phyloP scores from a whole-genome alignment of 2,329 filamentous ascomycete species.

The Arthrobotrys entomopaga region DNA sequence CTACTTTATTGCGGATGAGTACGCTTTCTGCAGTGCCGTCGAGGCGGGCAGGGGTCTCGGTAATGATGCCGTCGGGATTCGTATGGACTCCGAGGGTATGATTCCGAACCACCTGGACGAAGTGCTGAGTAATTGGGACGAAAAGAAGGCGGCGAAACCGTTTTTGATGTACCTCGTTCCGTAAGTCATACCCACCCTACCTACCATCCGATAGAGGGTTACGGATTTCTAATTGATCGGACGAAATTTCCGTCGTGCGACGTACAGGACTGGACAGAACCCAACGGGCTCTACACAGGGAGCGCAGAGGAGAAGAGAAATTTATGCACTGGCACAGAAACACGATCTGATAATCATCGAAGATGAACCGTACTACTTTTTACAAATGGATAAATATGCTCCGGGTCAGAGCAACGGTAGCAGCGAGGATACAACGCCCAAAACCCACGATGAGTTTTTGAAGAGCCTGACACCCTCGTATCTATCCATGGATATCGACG shows the following conservation, averaged over 20 bases:
- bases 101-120: constrained; percentile 71
- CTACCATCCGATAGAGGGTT: constrained; percentile 53
- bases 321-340: constrained; percentile 82
- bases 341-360: constrained; percentile 89
- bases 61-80: constrained; percentile 70
- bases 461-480: constrained; percentile 77
- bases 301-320: constrained; percentile 71
- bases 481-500: constrained; percentile 83
- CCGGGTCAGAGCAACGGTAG: constrained; percentile 24
- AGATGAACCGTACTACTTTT: constrained; percentile 94
- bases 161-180: constrained; percentile 77
- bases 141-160: constrained; percentile 71
- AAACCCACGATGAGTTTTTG: constrained; percentile 77
- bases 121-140: constrained; percentile 74
- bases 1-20: constrained; percentile 85
- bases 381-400: constrained; percentile 76
- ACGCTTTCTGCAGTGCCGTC: constrained; percentile 83
- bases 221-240: constrained; percentile 11
- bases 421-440: constrained; percentile 63
- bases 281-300: constrained; percentile 87
- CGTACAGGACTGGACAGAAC: constrained; percentile 78
- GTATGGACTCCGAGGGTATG: constrained; percentile 75
- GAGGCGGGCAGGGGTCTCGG: constrained; percentile 74
- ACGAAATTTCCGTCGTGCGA: constrained; percentile 9
- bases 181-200: constrained; percentile 55